Base-by-base conservation (phyloP, 768 basidiomycete species). In the Leccinum sublutescens region DNA sequence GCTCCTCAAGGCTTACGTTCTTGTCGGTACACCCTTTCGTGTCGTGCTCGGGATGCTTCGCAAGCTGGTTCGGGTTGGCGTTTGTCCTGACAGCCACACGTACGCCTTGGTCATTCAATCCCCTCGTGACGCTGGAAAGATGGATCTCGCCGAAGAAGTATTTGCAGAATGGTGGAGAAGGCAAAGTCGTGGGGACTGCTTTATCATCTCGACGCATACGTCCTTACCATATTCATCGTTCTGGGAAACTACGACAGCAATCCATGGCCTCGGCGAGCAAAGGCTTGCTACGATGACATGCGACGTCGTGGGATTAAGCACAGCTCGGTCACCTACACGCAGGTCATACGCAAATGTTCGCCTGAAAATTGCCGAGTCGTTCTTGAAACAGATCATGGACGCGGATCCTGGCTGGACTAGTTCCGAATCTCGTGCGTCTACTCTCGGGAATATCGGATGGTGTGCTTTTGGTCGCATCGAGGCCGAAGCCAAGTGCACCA, bases 1-100 rank as follows among this genome's bases (percentile, higher is more conserved):
- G 25, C 79, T 97, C 25, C 75, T 96, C 64, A 92, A 91, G 73
- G 92, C 93, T 2, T 89, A 92, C 66, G 83, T 96, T 55, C 77
- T 88, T 50, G 82, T 91, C 36, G 92, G 89, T 25, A 84, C 91
- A 2, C 93, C 95, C 0, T 90, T 89, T 64, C 71, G 73, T 33
- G 70, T 84, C 27, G 86, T 94, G 43, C 76, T 83, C 27, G 71
- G 76, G 4, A 67, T 91, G 36, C 93, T 94, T 73, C 75, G 79
- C 48, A 80, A 77, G 55, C 74, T 93, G 57, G 72, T 77, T 57
- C 66, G 75, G 38, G 69, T 77, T 7, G 80, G 81, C 3, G 68
- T 88, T 15, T 77, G 78, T 40, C 89, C 92, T 0, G 82, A 88
- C 62, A 71, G 65, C 5, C 78, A 81, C 64, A 86, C 90, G 0